Evolutionary conservation across 768 basidiomycete species (phyloP), one percentile per base, ranked within the genome.

Genomic region (Lyophyllum atratum): DNA sequence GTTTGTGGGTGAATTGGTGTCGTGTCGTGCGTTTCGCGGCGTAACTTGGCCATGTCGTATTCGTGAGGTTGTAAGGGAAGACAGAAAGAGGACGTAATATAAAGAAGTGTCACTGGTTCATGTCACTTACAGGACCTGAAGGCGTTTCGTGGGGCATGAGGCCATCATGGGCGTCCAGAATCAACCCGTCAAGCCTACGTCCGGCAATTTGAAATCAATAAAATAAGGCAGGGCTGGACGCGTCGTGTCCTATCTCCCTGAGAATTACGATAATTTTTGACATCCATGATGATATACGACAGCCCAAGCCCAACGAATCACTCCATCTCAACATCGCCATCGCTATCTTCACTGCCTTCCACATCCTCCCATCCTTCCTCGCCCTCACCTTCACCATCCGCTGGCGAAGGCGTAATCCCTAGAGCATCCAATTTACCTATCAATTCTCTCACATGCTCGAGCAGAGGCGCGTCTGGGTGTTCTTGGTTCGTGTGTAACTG

Each of bases 361-460:
- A 74, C 81, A 44, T 86, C 88, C 57, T 85, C 89, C 77, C 83
- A 87, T 22, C 76, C 87, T 4, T 74, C 80, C 4, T 72, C 77
- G 12, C 66, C 83, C 2, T 74, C 83, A 5, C 77, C 83, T 12
- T 78, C 81, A 28, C 72, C 86, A n/a, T 81, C 83, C 9, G 79
- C 70, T 0, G 85, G 79, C 9, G 87, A 87, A 0, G 86, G 72
- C 21, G 80, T 73, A 37, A 95, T 80, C 0, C 92, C 92, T 43
- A 85, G 71, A 5, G 74, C 76, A 47, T 92, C 86, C 55, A 95
- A 66, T 59, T 85, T 85, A 6, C 72, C 71, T 51, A 93, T 80
- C 45, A 97, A 80, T 61, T 95, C 94, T 49, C 80, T 72, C 25
- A 81, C 83, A 68, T 97, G 94, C 33, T 85, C 84, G 2, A 92